phyloP scores from a whole-genome alignment of 1,139 yeast genomes.

The Lizanozyma gosingica region DNA sequence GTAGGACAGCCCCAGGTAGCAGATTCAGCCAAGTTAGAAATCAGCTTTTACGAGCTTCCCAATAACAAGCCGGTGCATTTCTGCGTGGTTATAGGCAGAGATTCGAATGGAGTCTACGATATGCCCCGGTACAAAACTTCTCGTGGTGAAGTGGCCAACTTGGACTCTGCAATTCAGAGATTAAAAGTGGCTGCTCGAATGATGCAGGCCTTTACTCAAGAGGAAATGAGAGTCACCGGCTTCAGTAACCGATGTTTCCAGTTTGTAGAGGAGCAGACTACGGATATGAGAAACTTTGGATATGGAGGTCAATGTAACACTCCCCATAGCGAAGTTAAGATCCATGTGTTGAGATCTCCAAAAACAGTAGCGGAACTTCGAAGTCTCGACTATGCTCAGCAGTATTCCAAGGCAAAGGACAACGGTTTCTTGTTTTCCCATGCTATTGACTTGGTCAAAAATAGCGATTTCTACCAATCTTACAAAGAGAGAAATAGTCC shows the following conservation, averaged over 20 bases:
- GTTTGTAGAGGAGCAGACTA: constrained; percentile 58
- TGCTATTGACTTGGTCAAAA: constrained; percentile 61
- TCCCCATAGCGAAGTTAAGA: constrained; percentile 59
- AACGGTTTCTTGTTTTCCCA: constrained; percentile 71
- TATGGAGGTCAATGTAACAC: constrained; percentile 3
- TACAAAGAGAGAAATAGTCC: constrained; percentile 39
- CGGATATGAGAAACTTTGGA: constrained; percentile 10
- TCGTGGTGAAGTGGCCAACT: constrained; percentile 56
- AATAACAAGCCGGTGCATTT: constrained; percentile 76
- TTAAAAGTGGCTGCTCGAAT: constrained; percentile 78
- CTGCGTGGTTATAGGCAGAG: constrained; percentile 69
- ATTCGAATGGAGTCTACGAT: constrained; percentile 67
- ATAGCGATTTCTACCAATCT: constrained; percentile 64
- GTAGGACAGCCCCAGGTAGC: constrained; percentile 16
- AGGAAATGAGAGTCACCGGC: constrained; percentile 76
- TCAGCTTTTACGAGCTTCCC: constrained; percentile 50
- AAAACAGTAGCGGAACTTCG: constrained; percentile 63
- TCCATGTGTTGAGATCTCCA: constrained; percentile 65
- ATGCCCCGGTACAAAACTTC: constrained; percentile 50
- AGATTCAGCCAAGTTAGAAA: constrained; percentile 18
- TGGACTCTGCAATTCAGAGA: constrained; percentile 69
- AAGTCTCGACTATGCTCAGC: constrained; percentile 81
- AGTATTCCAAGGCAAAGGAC: constrained; percentile 61
- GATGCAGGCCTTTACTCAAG: constrained; percentile 91
- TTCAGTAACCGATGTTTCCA: constrained; percentile 75